Conservation (phyloP, 805 yeast species). For the Wickerhamomyces queroliae region DNA sequence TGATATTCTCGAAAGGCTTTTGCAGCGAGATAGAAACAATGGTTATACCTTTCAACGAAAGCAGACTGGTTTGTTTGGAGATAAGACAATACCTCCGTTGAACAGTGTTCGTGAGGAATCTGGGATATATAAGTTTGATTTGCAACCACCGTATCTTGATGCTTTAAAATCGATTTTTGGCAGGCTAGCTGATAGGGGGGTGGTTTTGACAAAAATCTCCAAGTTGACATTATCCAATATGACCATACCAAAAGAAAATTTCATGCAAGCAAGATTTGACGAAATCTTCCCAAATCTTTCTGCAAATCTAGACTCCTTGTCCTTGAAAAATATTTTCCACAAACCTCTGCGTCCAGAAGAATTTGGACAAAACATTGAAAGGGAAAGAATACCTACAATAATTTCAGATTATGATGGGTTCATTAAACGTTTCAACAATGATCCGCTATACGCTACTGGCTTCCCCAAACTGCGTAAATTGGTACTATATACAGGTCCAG, state of each 20-base stretch:
- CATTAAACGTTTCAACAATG: not conserved
- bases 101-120: not conserved
- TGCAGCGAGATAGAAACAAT: too few species aligned
- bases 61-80: too few species aligned
- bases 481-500: not conserved
- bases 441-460: too few species aligned
- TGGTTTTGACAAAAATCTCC: too few species aligned
- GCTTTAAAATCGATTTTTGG: too few species aligned
- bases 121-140: too few species aligned
- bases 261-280: not conserved
- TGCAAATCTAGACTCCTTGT: not conserved
- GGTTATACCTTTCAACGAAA: not conserved
- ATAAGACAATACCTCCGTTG: not conserved
- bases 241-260: not conserved
- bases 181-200: too few species aligned
- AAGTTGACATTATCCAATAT: conserved; percentile 1
- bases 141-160: too few species aligned
- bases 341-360: not conserved
- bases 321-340: conserved; percentile 2
- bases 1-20: not conserved
- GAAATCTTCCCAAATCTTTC: not conserved
- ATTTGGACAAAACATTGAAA: not conserved
- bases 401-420: not conserved
- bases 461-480: not conserved
- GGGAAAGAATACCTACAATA: too few species aligned